Conservation (phyloP, 495 filamentous ascomycete genomes). For the Apodospora peruviana region DNA sequence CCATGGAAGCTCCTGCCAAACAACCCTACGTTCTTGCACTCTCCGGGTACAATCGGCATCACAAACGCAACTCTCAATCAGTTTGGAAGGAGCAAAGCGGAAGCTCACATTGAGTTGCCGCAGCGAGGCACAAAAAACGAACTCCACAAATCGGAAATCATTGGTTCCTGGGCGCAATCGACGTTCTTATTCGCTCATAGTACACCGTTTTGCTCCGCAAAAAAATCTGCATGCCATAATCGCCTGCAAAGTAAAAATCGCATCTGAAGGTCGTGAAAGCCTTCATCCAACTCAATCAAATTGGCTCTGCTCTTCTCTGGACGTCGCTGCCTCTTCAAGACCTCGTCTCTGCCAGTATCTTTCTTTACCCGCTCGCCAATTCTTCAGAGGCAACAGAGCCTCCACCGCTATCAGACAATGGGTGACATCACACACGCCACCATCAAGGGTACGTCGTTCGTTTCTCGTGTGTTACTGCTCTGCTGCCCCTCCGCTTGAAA, state of each 20-base stretch:
- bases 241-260: not conserved
- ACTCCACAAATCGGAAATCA: conserved; percentile 9
- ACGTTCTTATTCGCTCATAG: conserved; percentile 10
- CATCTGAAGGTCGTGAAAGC: not conserved
- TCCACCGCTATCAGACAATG: conserved; percentile 21
- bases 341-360: not conserved
- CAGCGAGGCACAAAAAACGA: not conserved
- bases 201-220: not conserved
- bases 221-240: not conserved
- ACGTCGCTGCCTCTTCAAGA: conserved; percentile 14
- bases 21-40: too few relatives aligned
- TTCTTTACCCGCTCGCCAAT: not conserved
- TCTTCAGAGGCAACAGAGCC: conserved; percentile 4
- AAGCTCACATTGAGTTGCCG: too few relatives aligned
- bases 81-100: too few relatives aligned
- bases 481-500: conserved; percentile 1
- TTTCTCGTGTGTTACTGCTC: not conserved
- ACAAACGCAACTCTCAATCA: too few relatives aligned
- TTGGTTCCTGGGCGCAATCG: not conserved
- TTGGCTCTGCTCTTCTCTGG: conserved; percentile 16
- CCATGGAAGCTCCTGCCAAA: too few relatives aligned
- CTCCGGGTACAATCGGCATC: too few relatives aligned
- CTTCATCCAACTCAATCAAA: not conserved
- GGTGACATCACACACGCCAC: conserved; percentile 28
- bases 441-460: conserved; percentile 27